A percentile compares a stretch with the other conserved stretches of the same genome.
These are phyloP conservation scores for Russula vinacea DNA, from an alignment of 768 basidiomycete species.

Conservation along the genomic window DNA sequence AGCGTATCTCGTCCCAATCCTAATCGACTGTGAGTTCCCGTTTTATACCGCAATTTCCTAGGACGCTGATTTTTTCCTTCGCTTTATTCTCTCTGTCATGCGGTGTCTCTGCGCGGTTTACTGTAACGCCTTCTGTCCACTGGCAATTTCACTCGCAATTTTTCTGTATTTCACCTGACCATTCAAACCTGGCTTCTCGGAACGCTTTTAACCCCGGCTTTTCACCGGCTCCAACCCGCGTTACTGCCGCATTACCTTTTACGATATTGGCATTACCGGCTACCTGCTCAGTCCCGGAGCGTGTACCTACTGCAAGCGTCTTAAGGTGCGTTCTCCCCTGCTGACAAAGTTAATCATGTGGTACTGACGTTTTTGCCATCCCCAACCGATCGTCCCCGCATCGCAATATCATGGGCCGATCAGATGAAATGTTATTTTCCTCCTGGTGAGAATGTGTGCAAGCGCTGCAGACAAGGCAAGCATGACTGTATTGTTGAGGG, in stretches of 20 bases:
- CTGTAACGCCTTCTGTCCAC: not conserved
- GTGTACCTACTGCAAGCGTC: slow-evolving; percentile 82
- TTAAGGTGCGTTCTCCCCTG: slow-evolving; percentile 59
- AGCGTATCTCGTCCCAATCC: slow-evolving; percentile 10
- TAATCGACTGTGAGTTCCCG: slow-evolving; percentile 23
- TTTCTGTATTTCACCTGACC: not conserved
- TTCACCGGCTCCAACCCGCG: slow-evolving; percentile 16
- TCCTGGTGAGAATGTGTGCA: slow-evolving; percentile 68
- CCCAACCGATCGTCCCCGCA: slow-evolving; percentile 10
- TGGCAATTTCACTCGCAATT: not conserved
- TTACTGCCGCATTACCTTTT: slow-evolving; percentile 7
- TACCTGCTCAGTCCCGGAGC: slow-evolving; percentile 60
- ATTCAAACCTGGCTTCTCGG: slow-evolving; percentile 12
- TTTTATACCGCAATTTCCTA: not conserved
- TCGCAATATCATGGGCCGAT: not conserved
- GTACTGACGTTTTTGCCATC: slow-evolving; percentile 9
- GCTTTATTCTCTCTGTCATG: not conserved
- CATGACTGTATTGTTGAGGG: slow-evolving; percentile 83
- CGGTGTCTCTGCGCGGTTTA: not conserved
- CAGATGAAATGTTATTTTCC: slow-evolving; percentile 90
- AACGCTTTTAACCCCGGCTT: slow-evolving; percentile 5
- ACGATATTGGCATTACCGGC: slow-evolving; percentile 4
- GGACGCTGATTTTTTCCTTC: slow-evolving; percentile 5
- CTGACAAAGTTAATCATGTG: not conserved
- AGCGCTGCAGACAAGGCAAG: slow-evolving; percentile 66